Evolutionary conservation across 805 yeast genomes (phyloP), one percentile per base, ranked within the genome.

Genomic region (Vanderwaltozyma yarrowii): DNA sequence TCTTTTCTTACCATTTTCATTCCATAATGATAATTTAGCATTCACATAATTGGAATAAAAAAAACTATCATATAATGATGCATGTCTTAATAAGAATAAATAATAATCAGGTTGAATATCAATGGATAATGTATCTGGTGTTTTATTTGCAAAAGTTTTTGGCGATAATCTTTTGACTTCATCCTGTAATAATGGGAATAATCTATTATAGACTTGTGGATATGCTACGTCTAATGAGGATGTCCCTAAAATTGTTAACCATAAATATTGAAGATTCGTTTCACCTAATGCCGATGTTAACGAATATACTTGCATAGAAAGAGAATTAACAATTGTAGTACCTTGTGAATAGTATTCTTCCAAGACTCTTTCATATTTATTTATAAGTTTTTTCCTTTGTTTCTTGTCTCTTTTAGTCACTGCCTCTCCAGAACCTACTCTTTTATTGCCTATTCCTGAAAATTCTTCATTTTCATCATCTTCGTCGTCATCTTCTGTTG

Each of bases 31-130:
- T 40, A 92, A 64, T 55, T 87, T 84, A 11, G 97, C 82, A 51
- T 88, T 85, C 25, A 89, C 87, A 52, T 80, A 89, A 43, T 86
- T 79, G n/a, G 95, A 85, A 56, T 88, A 92, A 52, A 76, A 74
- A 60, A 94, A 86, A 44, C 95, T 72, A 47, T 89, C 94, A 61
- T 92, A 89, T 14, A 92, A 64, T 10, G 94, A 81, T 85, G 97
- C 88, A 58, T 89, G 96, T 33, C 96, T 77, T 33, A 92, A 66
- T 30, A 94, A 62, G 54, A 88, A 92, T 32, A 92, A 64, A 42
- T 86, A 77, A 59, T 83, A 92, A 59, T 94, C 98, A 19, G 79
- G 74, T 51, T 85, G 95, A 14, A 85, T 65, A 18, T 71, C 69
- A 20, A 92, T 61, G 2, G 73, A 54, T 7, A 72, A 61, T 5